phyloP scores from a whole-genome alignment of 1,284 basidiomycete genomes.

The Apiotrichum mycotoxinovorans region DNA sequence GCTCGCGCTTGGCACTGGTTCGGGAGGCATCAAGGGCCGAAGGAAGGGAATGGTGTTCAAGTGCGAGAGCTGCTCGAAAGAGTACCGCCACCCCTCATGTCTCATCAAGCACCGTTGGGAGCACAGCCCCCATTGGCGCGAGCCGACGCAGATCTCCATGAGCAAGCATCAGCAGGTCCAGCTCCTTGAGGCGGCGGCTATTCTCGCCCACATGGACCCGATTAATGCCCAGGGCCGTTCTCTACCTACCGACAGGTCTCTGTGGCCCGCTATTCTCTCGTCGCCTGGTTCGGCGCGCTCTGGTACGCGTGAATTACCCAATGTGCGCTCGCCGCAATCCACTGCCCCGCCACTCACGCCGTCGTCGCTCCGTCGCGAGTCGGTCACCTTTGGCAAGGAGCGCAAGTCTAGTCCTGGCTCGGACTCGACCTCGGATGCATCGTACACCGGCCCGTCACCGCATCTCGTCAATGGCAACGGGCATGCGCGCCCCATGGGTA shows the following conservation, averaged over 20 bases:
- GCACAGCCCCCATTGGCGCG: slow-evolving; percentile 94
- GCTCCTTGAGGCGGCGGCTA: slow-evolving; percentile 93
- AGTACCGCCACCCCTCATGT: slow-evolving; percentile 91
- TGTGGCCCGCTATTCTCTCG: slow-evolving; percentile 59
- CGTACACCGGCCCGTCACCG: slow-evolving; percentile 16
- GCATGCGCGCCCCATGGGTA: slow-evolving; percentile 14
- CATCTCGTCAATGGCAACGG: slow-evolving; percentile 3
- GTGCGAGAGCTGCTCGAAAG: slow-evolving; percentile 90
- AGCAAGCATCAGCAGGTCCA: slow-evolving; percentile 99
- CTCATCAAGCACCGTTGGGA: slow-evolving; percentile 97
- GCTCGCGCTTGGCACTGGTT: slow-evolving; percentile 46
- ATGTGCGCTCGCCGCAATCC: slow-evolving; percentile 39
- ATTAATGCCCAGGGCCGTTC: slow-evolving; percentile 62
- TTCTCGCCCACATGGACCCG: slow-evolving; percentile 73
- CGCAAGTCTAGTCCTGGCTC: slow-evolving; percentile 38
- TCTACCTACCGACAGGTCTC: slow-evolving; percentile 83
- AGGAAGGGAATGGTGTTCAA: slow-evolving; percentile 75
- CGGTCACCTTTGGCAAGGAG: slow-evolving; percentile 29
- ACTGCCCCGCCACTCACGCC: slow-evolving; percentile 37
- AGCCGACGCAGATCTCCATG: slow-evolving; percentile 87
- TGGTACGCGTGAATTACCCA: slow-evolving; percentile 37
- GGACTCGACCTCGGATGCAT: slow-evolving; percentile 44
- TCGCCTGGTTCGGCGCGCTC: slow-evolving; percentile 27
- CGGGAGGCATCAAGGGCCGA: slow-evolving; percentile 56
- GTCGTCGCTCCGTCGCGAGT: slow-evolving; percentile 33